Conservation (phyloP, 148 eudicot genomes). For the Silene conica region DNA sequence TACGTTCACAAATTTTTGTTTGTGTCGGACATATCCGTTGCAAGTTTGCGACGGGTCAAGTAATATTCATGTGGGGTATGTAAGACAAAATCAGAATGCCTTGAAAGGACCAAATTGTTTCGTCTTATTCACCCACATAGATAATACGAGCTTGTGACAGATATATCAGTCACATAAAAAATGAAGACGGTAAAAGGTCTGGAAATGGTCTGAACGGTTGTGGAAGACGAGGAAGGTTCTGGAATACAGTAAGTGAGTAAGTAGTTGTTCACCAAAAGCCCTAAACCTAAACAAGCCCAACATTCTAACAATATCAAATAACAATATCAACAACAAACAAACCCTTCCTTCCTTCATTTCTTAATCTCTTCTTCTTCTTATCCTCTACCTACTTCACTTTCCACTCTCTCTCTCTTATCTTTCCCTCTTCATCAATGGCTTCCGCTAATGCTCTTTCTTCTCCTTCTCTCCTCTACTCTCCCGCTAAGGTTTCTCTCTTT, state of each 20-base stretch:
- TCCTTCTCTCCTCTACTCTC: constrained; percentile 62
- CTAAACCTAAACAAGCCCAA: background rate
- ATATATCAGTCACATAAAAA: too few species aligned
- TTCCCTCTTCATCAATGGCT: constrained; percentile 45
- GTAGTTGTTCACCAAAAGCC: background rate
- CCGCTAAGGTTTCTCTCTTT: constrained; percentile 36
- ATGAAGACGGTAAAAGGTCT: too few species aligned
- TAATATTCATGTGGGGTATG: too few species aligned
- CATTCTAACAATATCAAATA: background rate
- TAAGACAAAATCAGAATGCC: too few species aligned
- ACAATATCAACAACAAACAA: too few species aligned
- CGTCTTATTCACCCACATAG: too few species aligned
- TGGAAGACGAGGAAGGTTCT: background rate
- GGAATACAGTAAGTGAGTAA: background rate
- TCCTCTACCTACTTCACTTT: background rate
- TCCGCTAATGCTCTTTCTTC: constrained; percentile 79
- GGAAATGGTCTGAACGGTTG: background rate
- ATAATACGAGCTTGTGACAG: too few species aligned
- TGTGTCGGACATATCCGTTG: too few species aligned
- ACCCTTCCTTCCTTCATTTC: background rate
- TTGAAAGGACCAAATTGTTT: too few species aligned
- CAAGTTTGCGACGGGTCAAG: too few species aligned
- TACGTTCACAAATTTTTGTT: too few species aligned
- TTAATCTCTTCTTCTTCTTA: too few species aligned
- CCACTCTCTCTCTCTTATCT: background rate